Evolutionary conservation across 2,329 filamentous ascomycete genomes (phyloP).

Genomic region (Pseudopyricularia javanii): DNA sequence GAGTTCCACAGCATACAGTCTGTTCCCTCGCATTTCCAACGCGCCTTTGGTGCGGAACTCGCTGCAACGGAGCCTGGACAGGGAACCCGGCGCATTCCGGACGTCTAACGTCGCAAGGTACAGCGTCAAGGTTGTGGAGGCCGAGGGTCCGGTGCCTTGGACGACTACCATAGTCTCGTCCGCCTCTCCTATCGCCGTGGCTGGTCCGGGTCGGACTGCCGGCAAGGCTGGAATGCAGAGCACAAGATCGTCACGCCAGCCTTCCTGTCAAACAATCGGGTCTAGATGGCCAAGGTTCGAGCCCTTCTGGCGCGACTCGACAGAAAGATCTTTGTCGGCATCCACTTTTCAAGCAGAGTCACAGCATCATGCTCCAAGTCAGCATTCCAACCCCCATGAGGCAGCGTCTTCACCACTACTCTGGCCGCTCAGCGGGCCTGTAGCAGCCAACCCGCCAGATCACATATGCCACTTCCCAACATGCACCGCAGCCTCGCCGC

Average conservation of each 20-base stretch:
- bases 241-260: not conserved
- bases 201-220: not conserved
- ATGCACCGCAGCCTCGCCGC: not conserved
- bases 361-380: too few species aligned
- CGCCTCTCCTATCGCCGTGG: not conserved
- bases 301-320: too few species aligned
- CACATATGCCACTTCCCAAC: not conserved
- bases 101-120: not conserved
- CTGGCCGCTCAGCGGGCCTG: too few species aligned
- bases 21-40: not conserved
- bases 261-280: too few species aligned
- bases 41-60: not conserved
- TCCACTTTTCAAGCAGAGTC: too few species aligned
- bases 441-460: not conserved
- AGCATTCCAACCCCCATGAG: too few species aligned
- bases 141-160: not conserved
- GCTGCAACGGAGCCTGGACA: not conserved
- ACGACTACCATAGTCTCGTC: not conserved
- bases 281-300: too few species aligned
- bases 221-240: not conserved
- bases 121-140: not conserved
- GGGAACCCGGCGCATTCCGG: not conserved
- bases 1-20: not conserved
- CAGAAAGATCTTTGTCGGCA: too few species aligned
- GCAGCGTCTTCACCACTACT: too few species aligned